Base-by-base conservation (phyloP, 805 yeast species). In the Scheffersomyces lignosus region DNA sequence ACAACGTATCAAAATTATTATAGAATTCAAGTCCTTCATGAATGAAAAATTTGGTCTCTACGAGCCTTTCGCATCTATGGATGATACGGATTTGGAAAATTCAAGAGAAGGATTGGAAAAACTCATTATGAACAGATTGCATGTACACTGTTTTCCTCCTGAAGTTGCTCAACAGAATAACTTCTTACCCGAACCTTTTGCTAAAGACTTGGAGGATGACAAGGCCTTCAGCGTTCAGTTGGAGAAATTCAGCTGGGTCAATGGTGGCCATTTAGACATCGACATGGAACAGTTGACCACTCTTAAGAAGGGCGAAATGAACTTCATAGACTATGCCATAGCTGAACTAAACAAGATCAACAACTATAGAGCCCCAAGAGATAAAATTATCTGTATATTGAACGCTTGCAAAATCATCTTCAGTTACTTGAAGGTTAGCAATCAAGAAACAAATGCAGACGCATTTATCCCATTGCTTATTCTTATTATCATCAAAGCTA, bases 401-500 rank as follows among this genome's bases (percentile, higher is more conserved):
- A 95, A 93, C 62, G 81, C 93, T 36, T 91, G 97, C 55, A 91
- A 91, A 60, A 90, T 93, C 15, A 83, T 95, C 4, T 90, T 89
- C 68, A 95, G 96, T 8, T 71, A 87, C 39, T 75, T 95, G 31
- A 80, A 89, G 44, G 86, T 81, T 42, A 72, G 80, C 36, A 84
- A 80, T 40, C 66, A 70, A 34, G 91, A 86, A 48, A 66, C 74
- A 6, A 90, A 89, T 48, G 99, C 99, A 0, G 99, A 93, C 62
- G 79, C 86, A 26, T 93, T 93, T 60, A 75, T 93, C n/a, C 99
- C 99, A 0, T 58, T 91, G 28, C 66, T 93, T 35, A 88, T 93
- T 17, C 83, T 81, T 48, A 84, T 91, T 8, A 75, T 90, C 2
- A 58, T 91, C 31, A 81, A 80, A 48, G 80, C 91, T 1, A 77